Evolutionary conservation across 2,329 filamentous ascomycete genomes (phyloP).

Genomic region (Davidsoniella eucalypti): DNA sequence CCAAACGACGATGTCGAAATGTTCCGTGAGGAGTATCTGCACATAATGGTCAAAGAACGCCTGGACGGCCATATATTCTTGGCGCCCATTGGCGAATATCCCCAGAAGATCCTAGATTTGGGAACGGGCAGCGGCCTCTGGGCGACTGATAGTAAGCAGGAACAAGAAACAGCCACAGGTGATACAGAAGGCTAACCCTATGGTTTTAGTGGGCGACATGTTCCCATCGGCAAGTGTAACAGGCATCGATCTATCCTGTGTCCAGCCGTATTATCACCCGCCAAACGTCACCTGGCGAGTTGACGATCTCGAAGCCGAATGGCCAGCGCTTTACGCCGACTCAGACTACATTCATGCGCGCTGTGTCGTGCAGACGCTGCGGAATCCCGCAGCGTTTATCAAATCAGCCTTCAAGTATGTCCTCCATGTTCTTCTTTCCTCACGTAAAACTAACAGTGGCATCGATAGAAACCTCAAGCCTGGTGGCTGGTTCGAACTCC

Average conservation of each 20-base stretch:
- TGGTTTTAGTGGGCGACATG: slow-evolving; percentile 25
- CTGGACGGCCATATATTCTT: slow-evolving; percentile 26
- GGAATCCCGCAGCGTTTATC: slow-evolving; percentile 33
- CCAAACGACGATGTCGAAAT: slow-evolving; percentile 37
- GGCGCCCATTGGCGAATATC: slow-evolving; percentile 27
- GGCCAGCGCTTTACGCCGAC: slow-evolving; percentile 20
- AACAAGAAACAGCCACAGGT: background rate
- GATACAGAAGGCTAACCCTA: background rate
- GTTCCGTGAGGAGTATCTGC: slow-evolving; percentile 31
- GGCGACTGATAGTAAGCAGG: slow-evolving; percentile 33
- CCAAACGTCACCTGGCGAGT: slow-evolving; percentile 38
- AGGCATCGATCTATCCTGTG: slow-evolving; percentile 28
- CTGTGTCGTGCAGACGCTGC: slow-evolving; percentile 33
- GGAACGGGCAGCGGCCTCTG: slow-evolving; percentile 37
- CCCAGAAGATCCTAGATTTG: slow-evolving; percentile 33
- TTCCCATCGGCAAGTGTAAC: slow-evolving; percentile 30
- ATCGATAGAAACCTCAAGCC: slow-evolving; percentile 20
- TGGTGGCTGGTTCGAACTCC: slow-evolving; percentile 26
- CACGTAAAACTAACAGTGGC: background rate
- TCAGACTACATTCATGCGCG: slow-evolving; percentile 39
- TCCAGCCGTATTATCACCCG: slow-evolving; percentile 32
- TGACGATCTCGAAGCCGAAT: slow-evolving; percentile 23
- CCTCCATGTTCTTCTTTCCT: slow-evolving; percentile 2
- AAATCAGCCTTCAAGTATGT: slow-evolving; percentile 28
- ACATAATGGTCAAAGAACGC: slow-evolving; percentile 31